A percentile compares a stretch with the other conserved stretches of the same genome.
phyloP scores from a whole-genome alignment of 1,139 yeast genomes.

The Candida freyschussii region DNA sequence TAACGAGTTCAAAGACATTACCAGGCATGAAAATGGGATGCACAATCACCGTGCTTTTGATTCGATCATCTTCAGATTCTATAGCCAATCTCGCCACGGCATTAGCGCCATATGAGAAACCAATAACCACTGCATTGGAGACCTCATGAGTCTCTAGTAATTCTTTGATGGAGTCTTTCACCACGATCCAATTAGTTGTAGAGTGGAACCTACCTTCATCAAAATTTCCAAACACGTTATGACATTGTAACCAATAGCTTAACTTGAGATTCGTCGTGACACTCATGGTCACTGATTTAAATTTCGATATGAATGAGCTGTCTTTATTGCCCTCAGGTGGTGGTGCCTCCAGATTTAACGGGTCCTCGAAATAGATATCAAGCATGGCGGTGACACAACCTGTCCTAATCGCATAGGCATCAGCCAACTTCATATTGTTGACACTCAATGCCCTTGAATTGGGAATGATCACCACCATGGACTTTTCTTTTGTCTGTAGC shows the following conservation, averaged over 20 bases:
- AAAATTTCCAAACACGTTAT: conserved; percentile 26
- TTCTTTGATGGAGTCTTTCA: conserved; percentile 30
- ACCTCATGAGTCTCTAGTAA: conserved; percentile 32
- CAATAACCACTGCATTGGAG: conserved; percentile 29
- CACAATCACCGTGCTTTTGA: conserved; percentile 29
- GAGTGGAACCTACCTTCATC: conserved; percentile 13
- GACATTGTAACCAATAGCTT: conserved; percentile 38
- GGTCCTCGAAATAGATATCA: conserved; percentile 21
- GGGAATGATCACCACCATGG: conserved; percentile 24
- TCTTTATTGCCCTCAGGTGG: conserved; percentile 3
- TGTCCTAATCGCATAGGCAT: conserved; percentile 24
- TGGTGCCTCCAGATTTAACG: conserved; percentile 12
- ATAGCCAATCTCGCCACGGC: conserved; percentile 27
- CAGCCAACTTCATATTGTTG: conserved; percentile 23
- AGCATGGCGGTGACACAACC: conserved; percentile 24
- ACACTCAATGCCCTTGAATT: conserved; percentile 21
- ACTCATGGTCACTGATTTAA: conserved; percentile 31
- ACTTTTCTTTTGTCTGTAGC: conserved; percentile 22
- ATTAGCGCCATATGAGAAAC: conserved; percentile 38
- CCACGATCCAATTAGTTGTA: conserved; percentile 27
- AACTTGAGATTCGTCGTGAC: conserved; percentile 32
- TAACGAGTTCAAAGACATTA: conserved; percentile 26
- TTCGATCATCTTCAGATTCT: conserved; percentile 21
- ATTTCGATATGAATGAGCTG: conserved; percentile 25
- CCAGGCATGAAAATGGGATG: conserved; percentile 33